Conservation (phyloP, 139 green algal genomes). For the Chlamydomonas schloesseri region DNA sequence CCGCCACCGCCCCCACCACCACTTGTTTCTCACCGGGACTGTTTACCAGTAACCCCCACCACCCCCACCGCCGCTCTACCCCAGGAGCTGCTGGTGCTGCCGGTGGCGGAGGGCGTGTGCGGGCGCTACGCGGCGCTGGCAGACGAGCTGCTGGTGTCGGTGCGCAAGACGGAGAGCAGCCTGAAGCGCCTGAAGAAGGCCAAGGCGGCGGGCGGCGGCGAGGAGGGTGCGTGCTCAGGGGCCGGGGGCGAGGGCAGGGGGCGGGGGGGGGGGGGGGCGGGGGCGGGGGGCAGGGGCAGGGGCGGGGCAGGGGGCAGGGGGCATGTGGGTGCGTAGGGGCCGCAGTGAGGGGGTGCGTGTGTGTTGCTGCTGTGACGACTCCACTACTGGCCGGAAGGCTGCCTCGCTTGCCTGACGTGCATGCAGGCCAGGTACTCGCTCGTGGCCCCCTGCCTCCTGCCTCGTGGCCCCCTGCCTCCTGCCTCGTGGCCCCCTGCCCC, state of each 20-base stretch:
- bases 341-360: too few relatives aligned
- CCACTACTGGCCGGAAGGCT: too few relatives aligned
- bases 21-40: too few relatives aligned
- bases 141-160: slow-evolving; percentile 84
- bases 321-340: too few relatives aligned
- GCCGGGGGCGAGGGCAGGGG: neutral
- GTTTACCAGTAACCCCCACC: neutral
- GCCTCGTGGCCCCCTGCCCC: too few relatives aligned
- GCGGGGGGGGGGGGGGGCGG: neutral
- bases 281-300: neutral
- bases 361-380: too few relatives aligned
- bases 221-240: slow-evolving; percentile 19
- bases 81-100: slow-evolving; percentile 40
- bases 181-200: slow-evolving; percentile 90
- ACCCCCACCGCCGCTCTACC: neutral
- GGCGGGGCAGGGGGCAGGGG: too few relatives aligned
- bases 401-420: too few relatives aligned
- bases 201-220: slow-evolving; percentile 36
- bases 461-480: too few relatives aligned
- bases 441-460: too few relatives aligned
- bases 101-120: slow-evolving; percentile 55
- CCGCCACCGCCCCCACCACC: too few relatives aligned
- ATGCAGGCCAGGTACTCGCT: too few relatives aligned
- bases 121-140: slow-evolving; percentile 48
- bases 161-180: slow-evolving; percentile 90